These are phyloP conservation scores for Candida tunisiensis DNA, from an alignment of 1,139 yeast genomes.

Conservation along the genomic window DNA sequence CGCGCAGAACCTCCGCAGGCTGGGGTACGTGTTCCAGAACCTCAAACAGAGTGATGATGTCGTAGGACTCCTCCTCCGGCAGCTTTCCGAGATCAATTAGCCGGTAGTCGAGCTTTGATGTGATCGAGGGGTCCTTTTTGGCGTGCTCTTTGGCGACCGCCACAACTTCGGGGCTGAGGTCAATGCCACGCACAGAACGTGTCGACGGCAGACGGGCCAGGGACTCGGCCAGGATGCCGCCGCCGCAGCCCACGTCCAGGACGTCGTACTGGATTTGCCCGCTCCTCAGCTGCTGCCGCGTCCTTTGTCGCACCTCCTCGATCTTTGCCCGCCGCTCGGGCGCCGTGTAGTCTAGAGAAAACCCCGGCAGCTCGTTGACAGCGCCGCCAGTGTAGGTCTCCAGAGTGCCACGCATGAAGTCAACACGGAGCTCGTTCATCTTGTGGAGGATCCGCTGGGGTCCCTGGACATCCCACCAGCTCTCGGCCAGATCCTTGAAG, in stretches of 20 bases:
- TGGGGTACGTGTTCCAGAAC: constrained; percentile 85
- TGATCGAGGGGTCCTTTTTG: constrained; percentile 42
- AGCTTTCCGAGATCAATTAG: constrained; percentile 40
- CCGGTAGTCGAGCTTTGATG: constrained; percentile 37
- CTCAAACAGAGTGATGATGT: constrained; percentile 82
- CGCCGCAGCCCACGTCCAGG: constrained; percentile 94
- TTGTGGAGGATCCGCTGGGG: constrained; percentile 87
- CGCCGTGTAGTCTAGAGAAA: constrained; percentile 51
- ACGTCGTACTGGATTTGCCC: constrained; percentile 37
- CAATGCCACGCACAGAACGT: constrained; percentile 58
- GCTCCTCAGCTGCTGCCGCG: no score
- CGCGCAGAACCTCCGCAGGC: constrained; percentile 55
- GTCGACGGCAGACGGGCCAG: constrained; percentile 62
- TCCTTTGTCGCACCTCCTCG: constrained; percentile 1
- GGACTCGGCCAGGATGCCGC: constrained; percentile 81
- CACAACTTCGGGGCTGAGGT: constrained; percentile 67
- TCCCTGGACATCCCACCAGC: constrained; percentile 96
- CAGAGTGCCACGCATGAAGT: constrained; percentile 55
- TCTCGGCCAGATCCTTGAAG: constrained; percentile 66
- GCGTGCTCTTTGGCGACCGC: constrained; percentile 64
- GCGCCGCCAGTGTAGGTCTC: constrained; percentile 27
- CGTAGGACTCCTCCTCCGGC: constrained; percentile 33
- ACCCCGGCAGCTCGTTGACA: constrained; percentile 51
- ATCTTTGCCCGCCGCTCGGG: constrained; percentile 28
- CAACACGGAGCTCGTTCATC: constrained; percentile 84